These are phyloP conservation scores for Amanita jacksonii DNA, from an alignment of 768 basidiomycete genomes.

Conservation along the genomic window DNA sequence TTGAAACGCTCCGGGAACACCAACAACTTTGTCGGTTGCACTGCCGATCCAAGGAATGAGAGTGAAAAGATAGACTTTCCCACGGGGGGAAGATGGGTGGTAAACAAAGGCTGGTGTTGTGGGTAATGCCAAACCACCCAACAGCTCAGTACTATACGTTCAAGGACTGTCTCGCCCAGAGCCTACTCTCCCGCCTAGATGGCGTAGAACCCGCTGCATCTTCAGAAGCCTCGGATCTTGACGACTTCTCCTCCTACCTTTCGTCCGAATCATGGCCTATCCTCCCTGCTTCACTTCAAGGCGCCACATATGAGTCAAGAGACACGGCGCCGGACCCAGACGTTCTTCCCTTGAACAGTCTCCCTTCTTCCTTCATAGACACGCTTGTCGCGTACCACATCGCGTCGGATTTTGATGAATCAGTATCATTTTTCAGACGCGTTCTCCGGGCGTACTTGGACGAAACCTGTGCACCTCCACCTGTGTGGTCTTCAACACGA, in stretches of 20 bases:
- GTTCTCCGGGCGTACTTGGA: conserved; percentile 32
- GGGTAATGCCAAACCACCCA: no score
- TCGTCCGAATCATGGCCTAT: conserved; percentile 39
- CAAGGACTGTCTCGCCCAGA: conserved; percentile 37
- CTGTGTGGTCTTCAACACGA: conserved; percentile 43
- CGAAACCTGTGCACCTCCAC: conserved; percentile 38
- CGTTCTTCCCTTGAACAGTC: conserved; percentile 26
- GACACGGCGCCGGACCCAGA: conserved; percentile 24
- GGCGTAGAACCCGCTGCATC: no score
- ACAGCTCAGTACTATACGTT: conserved; percentile 22
- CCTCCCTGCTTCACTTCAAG: conserved; percentile 26
- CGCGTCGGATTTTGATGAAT: conserved; percentile 30
- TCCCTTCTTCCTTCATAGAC: conserved; percentile 35
- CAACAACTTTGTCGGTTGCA: no score
- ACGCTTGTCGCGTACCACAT: conserved; percentile 42
- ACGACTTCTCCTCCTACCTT: conserved; percentile 46
- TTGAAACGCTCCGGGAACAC: no score
- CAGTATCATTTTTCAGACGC: conserved; percentile 29
- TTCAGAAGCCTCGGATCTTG: conserved; percentile 28
- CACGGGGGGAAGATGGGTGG: no score
- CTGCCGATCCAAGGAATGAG: no score
- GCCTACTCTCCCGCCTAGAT: conserved; percentile 23
- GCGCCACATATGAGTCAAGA: conserved; percentile 29
- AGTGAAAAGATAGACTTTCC: no score
- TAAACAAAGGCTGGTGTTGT: no score